Evolutionary conservation across 345 rosid genomes (phyloP), one percentile per base, ranked within the genome.

Genomic region (Cardamine chenopodiifolia): DNA sequence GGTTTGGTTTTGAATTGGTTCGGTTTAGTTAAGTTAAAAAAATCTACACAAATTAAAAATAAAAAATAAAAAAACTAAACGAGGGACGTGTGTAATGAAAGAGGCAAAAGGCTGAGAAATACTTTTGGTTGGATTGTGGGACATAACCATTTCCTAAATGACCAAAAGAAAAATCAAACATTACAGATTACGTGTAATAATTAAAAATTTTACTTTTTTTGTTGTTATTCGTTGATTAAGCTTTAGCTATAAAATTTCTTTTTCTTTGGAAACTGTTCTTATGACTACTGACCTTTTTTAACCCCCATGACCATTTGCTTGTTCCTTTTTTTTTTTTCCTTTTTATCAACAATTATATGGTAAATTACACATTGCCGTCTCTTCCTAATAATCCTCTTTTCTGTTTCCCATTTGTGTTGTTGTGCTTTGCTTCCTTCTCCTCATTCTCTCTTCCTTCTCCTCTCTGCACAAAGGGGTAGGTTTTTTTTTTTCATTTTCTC

Each of bases 311-410:
- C 70, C 70, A 64, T 73, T 40, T 73, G 77, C n/a, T 55, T 53
- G 8, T 62, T 62, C 48, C 63, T 54, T 53, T 23, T 25, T 25
- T 2, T 17, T 64, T 10, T 35, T 12, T 44, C 26, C 25, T 37
- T 44, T 45, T 17, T 45, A 17, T 45, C 1, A 32, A 55, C n/a
- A n/a, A n/a, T 57, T 14, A 74, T 56, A 55, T 66, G 39, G 61
- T 67, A 68, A 74, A 74, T 74, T 55, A 56, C 48, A 17, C 72
- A 74, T 72, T 67, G 40, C 62, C 72, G 54, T 74, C 73, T 66
- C 72, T 9, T 49, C 78, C 54, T 67, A 48, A 74, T 67, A 67
- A 74, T 74, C 73, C 73, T 59, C 68, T 52, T 37, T 62, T 72
- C 62, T 72, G 76, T 62, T 72, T 72, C 76, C 62, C 62, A 72